These are phyloP conservation scores for Penicillium manginii DNA, from an alignment of 495 filamentous ascomycete genomes.

Conservation along the genomic window DNA sequence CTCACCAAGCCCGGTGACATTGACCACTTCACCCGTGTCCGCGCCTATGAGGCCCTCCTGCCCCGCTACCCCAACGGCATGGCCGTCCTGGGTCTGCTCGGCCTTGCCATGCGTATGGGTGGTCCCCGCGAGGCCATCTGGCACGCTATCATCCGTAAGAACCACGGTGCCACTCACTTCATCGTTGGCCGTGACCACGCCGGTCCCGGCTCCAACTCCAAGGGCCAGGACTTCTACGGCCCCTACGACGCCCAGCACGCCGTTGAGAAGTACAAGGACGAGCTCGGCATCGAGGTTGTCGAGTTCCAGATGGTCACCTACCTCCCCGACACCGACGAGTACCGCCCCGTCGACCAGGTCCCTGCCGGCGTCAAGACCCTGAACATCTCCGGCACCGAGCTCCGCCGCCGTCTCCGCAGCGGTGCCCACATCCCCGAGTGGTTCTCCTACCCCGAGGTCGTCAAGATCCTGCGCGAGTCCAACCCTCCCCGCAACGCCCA, in stretches of 20 bases:
- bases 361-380: constrained; percentile 81
- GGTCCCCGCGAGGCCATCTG: constrained; percentile 98
- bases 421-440: constrained; percentile 96
- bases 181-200: constrained; percentile 98
- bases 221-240: constrained; percentile 96
- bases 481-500: constrained; percentile 86
- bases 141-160: constrained; percentile 99
- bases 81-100: constrained; percentile 94
- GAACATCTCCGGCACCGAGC: constrained; percentile 96
- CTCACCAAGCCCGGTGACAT: constrained; percentile 99
- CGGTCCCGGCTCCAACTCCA: constrained; percentile 94
- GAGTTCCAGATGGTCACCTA: constrained; percentile 99
- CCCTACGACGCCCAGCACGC: constrained; percentile 98
- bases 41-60: constrained; percentile 95
- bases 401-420: constrained; percentile 84
- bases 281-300: constrained; percentile 97
- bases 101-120: constrained; percentile 98
- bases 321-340: constrained; percentile 95
- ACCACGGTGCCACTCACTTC: constrained; percentile 98
- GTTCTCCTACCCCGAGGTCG: constrained; percentile 99
- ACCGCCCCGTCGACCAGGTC: constrained; percentile 89
- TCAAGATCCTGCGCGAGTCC: constrained; percentile 91
- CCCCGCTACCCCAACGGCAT: constrained; percentile 99
- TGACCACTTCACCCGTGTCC: constrained; percentile 98
- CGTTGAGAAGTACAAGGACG: constrained; percentile 93